Percentiles rank a stretch among this genome's conserved stretches.
Evolutionary conservation across 2,329 filamentous ascomycete genomes (phyloP).

Genomic region (Penicillium sp.): DNA sequence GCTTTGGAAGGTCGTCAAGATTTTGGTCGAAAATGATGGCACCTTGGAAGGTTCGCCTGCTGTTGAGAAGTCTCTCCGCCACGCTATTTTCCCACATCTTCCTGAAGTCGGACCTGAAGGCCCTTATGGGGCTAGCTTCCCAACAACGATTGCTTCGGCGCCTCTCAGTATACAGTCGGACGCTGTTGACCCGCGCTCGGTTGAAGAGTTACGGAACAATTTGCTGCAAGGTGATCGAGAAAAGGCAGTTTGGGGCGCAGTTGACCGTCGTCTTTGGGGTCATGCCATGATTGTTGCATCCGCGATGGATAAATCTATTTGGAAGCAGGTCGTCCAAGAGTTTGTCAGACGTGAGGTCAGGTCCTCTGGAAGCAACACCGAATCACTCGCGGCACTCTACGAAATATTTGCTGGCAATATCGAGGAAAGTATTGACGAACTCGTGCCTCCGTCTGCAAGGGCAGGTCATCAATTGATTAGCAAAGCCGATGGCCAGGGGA

Average conservation of each 20-base stretch:
- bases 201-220: conserved; percentile 67
- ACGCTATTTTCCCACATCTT: conserved; percentile 62
- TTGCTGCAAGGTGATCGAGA: conserved; percentile 79
- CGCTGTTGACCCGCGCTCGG: conserved; percentile 60
- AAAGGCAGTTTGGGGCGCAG: conserved; percentile 87
- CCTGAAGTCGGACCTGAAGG: conserved; percentile 30
- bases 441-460: conserved; percentile 86
- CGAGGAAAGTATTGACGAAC: conserved; percentile 90
- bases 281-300: conserved; percentile 90
- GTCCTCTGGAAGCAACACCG: conserved; percentile 68
- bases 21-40: conserved; percentile 84
- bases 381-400: conserved; percentile 86
- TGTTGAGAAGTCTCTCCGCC: conserved; percentile 69
- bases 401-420: conserved; percentile 90
- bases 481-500: conserved; percentile 56
- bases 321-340: conserved; percentile 90
- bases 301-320: conserved; percentile 66
- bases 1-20: conserved; percentile 77
- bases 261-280: conserved; percentile 90
- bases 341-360: conserved; percentile 95
- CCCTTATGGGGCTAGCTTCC: conserved; percentile 20
- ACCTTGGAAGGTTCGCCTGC: conserved; percentile 65
- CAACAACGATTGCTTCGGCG: conserved; percentile 37
- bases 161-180: conserved; percentile 50
- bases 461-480: conserved; percentile 89